These are phyloP conservation scores for Hapsidospora chrysogenum DNA, from an alignment of 495 filamentous ascomycete species.

Conservation along the genomic window DNA sequence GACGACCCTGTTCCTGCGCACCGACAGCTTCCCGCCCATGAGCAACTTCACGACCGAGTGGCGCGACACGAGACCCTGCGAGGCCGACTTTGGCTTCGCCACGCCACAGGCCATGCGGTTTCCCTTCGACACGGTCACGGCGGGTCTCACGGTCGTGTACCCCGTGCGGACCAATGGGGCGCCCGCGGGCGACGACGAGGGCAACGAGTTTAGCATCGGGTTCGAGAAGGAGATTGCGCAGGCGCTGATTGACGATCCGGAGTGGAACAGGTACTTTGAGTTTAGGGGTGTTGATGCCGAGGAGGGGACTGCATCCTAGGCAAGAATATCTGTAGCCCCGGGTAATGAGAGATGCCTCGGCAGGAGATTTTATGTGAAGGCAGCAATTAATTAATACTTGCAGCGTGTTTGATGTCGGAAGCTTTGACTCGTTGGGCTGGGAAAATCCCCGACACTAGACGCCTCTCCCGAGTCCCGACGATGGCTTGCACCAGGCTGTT, in stretches of 20 bases:
- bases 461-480: too few species aligned
- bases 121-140: constrained; percentile 11
- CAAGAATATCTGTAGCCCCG: too few species aligned
- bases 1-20: constrained; percentile 11
- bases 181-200: constrained; percentile 23
- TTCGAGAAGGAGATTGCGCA: constrained; percentile 20
- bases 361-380: too few species aligned
- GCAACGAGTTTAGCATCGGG: constrained; percentile 22
- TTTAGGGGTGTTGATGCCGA: constrained; percentile 14
- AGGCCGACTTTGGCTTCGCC: constrained; percentile 16
- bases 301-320: constrained; percentile 8
- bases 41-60: constrained; percentile 13
- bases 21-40: constrained; percentile 14
- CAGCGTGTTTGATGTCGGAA: too few species aligned
- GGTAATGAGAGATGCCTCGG: too few species aligned
- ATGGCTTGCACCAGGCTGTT: too few species aligned
- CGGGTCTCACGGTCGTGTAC: constrained; percentile 14
- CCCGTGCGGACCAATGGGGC: constrained; percentile 6
- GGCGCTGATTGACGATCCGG: constrained; percentile 18
- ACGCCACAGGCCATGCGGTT: constrained; percentile 11
- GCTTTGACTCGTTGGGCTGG: too few species aligned
- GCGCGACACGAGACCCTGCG: constrained; percentile 11
- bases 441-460: too few species aligned
- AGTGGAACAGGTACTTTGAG: constrained; percentile 23
- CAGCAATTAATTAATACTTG: too few species aligned